Conservation (phyloP, 75 land plant species). For the Pinus tabuliformis region DNA sequence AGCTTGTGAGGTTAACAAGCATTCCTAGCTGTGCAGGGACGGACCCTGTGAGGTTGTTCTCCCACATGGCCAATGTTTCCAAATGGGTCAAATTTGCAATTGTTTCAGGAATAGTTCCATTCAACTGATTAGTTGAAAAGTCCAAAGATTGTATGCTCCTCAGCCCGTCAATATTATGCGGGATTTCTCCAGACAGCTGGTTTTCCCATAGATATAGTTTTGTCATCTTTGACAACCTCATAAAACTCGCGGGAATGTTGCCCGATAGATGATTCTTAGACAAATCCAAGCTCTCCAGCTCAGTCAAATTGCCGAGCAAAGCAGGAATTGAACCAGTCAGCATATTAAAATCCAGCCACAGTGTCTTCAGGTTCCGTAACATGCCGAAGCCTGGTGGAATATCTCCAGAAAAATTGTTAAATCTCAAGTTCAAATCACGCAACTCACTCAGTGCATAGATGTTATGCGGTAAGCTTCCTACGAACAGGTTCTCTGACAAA, state of each 20-base stretch:
- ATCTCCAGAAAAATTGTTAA: slow-evolving; percentile 34
- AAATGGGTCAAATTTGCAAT: slow-evolving; percentile 6
- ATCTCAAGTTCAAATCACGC: slow-evolving; percentile 9
- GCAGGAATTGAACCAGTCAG: slow-evolving; percentile 24
- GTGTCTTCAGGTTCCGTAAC: not conserved
- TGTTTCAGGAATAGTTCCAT: slow-evolving; percentile 9
- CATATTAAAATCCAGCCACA: not conserved
- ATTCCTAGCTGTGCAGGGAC: slow-evolving; percentile 19
- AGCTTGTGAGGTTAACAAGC: slow-evolving; percentile 3
- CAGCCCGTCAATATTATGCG: slow-evolving; percentile 11
- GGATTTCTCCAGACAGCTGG: slow-evolving; percentile 18
- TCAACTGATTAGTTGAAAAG: slow-evolving; percentile 4
- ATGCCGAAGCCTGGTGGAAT: not conserved
- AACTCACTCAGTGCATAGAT: not conserved
- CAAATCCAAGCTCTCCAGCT: slow-evolving; percentile 16
- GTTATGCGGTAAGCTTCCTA: no score
- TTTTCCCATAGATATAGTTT: slow-evolving; percentile 15
- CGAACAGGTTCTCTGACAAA: no score
- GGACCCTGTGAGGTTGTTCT: slow-evolving; percentile 13
- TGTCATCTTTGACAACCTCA: not conserved
- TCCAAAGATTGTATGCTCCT: not conserved
- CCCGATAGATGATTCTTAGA: slow-evolving; percentile 20
- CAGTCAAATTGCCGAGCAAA: slow-evolving; percentile 11
- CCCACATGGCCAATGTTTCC: slow-evolving; percentile 7
- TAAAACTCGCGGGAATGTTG: slow-evolving; percentile 6